phyloP scores from a whole-genome alignment of 352 stramenopile genomes.

The Pythium sukuiense region DNA sequence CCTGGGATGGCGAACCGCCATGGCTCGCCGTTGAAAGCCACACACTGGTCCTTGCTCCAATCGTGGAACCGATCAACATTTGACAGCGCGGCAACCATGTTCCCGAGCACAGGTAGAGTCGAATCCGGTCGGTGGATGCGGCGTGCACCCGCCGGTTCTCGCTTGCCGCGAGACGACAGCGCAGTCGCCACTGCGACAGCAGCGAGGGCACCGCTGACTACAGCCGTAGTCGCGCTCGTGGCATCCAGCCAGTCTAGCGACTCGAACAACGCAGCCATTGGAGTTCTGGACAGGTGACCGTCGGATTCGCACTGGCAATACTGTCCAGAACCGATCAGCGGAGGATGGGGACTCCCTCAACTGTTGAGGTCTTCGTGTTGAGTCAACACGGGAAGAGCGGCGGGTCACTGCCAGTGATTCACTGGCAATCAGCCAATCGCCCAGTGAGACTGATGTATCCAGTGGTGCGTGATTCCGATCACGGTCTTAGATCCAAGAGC shows the following conservation, averaged over 20 bases:
- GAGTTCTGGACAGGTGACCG: neutral
- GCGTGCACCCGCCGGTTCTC: neutral
- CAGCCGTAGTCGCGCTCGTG: neutral
- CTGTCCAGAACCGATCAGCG: neutral
- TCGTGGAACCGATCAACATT: slow-evolving; percentile 39
- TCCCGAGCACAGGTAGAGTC: slow-evolving; percentile 45
- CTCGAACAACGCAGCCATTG: neutral
- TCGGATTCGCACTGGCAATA: neutral
- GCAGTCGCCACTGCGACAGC: neutral
- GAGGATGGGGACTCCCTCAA: neutral
- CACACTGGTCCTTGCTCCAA: slow-evolving; percentile 30
- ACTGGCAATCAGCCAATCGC: neutral
- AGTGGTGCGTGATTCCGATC: neutral
- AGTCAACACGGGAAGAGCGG: too few relatives aligned
- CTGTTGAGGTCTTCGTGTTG: too few relatives aligned
- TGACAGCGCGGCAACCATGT: slow-evolving; percentile 32
- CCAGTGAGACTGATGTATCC: neutral
- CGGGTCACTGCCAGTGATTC: too few relatives aligned
- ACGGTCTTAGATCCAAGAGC: neutral
- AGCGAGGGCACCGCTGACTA: neutral
- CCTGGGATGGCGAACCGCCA: slow-evolving; percentile 28
- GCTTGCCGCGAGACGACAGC: neutral
- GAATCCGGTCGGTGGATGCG: slow-evolving; percentile 2
- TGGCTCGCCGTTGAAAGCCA: slow-evolving; percentile 22
- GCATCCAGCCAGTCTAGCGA: neutral